phyloP scores from a whole-genome alignment of 352 stramenopile genomes.

The Peronosclerospora sorghi region DNA sequence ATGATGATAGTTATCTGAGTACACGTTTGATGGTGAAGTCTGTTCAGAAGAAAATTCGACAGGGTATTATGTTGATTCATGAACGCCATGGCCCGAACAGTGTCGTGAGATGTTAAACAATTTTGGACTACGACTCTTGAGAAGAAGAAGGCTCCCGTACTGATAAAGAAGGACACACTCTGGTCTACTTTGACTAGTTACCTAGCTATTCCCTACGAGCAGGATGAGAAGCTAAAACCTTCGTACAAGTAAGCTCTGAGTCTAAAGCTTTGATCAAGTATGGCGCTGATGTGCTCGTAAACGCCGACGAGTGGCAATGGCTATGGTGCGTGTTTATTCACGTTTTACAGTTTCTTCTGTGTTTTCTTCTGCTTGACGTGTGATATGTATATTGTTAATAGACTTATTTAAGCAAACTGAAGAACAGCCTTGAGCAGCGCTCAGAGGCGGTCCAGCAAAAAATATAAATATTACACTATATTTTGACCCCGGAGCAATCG shows the following conservation, averaged over 20 bases:
- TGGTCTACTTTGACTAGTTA: constrained; percentile 72
- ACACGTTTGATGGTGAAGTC: constrained; percentile 10
- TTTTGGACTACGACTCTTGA: constrained; percentile 9
- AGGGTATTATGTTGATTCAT: constrained; percentile 68
- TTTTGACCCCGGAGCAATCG: constrained; percentile 76
- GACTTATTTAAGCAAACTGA: constrained; percentile 85
- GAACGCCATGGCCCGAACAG: constrained; percentile 79
- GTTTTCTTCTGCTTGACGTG: too few relatives aligned
- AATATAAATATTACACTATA: constrained; percentile 73
- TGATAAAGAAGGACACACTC: constrained; percentile 75
- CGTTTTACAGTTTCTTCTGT: background rate
- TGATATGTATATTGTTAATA: constrained; percentile 13
- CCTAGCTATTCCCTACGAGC: constrained; percentile 77
- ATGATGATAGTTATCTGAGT: too few relatives aligned
- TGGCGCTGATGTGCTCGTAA: constrained; percentile 1
- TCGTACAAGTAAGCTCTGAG: constrained; percentile 62
- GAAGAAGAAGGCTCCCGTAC: constrained; percentile 53
- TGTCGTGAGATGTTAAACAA: constrained; percentile 25
- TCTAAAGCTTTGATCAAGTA: background rate
- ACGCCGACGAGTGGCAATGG: constrained; percentile 65
- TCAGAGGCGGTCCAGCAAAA: constrained; percentile 68
- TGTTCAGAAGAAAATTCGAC: constrained; percentile 60
- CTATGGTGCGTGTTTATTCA: constrained; percentile 40
- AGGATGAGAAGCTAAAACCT: constrained; percentile 84
- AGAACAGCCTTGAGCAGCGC: constrained; percentile 69